Conservation (phyloP, 495 filamentous ascomycete genomes). For the Oidiodendron maius region DNA sequence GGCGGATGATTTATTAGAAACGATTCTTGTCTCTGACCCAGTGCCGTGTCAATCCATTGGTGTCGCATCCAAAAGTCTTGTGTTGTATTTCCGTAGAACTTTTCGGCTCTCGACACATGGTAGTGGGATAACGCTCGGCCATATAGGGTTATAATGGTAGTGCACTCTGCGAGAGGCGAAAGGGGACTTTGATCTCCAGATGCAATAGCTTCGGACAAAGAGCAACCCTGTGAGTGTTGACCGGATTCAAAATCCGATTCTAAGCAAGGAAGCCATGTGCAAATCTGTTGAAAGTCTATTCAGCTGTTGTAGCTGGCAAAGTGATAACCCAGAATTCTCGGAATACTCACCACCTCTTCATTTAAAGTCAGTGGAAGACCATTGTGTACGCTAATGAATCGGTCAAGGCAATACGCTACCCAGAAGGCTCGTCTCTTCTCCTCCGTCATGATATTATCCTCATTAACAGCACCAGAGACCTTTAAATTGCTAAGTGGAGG, state of each 20-base stretch:
- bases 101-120: background rate
- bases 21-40: slow-evolving; percentile 31
- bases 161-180: background rate
- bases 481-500: slow-evolving; percentile 12
- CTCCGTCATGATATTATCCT: slow-evolving; percentile 31
- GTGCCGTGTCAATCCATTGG: slow-evolving; percentile 40
- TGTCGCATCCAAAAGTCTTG: slow-evolving; percentile 41
- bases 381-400: slow-evolving; percentile 42
- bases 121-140: background rate
- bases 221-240: background rate
- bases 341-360: slow-evolving; percentile 44
- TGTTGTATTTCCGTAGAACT: slow-evolving; percentile 19
- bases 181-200: too few relatives aligned
- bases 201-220: background rate
- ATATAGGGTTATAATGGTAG: background rate
- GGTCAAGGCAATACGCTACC: slow-evolving; percentile 50
- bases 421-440: slow-evolving; percentile 49
- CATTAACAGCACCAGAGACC: background rate
- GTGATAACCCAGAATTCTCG: background rate
- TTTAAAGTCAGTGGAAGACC: slow-evolving; percentile 41
- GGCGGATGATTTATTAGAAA: slow-evolving; percentile 28
- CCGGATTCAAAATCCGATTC: background rate
- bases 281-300: background rate
- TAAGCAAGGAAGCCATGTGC: background rate
- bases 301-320: background rate